phyloP scores from a whole-genome alignment of 257 asterid species.

The Petrea volubilis region DNA sequence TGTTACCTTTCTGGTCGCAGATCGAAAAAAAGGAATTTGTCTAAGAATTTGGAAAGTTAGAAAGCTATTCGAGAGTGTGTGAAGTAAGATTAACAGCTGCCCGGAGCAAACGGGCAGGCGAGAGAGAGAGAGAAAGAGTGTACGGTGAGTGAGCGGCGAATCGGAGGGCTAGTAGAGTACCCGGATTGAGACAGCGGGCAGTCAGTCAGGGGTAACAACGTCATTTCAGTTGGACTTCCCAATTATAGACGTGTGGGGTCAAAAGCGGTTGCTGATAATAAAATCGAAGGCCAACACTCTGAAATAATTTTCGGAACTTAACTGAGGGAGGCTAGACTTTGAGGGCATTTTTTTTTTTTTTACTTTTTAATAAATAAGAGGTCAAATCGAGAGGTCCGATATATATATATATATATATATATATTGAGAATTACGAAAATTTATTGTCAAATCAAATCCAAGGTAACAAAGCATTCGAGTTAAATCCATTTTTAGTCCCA shows the following conservation, averaged over 20 bases:
- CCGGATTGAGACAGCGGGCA: slow-evolving; percentile 9
- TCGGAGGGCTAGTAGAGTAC: neutral
- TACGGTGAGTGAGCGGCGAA: neutral
- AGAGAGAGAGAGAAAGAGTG: slow-evolving; percentile 25
- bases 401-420: too few relatives aligned
- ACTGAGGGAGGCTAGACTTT: neutral
- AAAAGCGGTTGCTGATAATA: slow-evolving; percentile 8
- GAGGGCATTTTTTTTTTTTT: too few relatives aligned
- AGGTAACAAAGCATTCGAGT: too few relatives aligned
- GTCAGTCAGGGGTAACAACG: slow-evolving; percentile 16
- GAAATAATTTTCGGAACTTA: neutral
- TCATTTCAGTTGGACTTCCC: neutral
- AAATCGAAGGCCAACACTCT: neutral
- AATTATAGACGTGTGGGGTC: slow-evolving; percentile 28
- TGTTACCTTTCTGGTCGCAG: slow-evolving; percentile 19
- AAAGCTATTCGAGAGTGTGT: slow-evolving; percentile 29
- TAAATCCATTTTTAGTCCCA: too few relatives aligned
- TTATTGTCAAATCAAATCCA: too few relatives aligned
- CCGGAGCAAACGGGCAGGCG: slow-evolving; percentile 40
- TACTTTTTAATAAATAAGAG: too few relatives aligned
- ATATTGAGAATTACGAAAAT: too few relatives aligned
- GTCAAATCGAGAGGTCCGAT: too few relatives aligned
- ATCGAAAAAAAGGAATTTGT: slow-evolving; percentile 4
- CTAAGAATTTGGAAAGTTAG: slow-evolving; percentile 25
- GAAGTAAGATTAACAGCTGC: slow-evolving; percentile 34